phyloP scores from a whole-genome alignment of 305 asterid species.

The Fraxinus paxiana region DNA sequence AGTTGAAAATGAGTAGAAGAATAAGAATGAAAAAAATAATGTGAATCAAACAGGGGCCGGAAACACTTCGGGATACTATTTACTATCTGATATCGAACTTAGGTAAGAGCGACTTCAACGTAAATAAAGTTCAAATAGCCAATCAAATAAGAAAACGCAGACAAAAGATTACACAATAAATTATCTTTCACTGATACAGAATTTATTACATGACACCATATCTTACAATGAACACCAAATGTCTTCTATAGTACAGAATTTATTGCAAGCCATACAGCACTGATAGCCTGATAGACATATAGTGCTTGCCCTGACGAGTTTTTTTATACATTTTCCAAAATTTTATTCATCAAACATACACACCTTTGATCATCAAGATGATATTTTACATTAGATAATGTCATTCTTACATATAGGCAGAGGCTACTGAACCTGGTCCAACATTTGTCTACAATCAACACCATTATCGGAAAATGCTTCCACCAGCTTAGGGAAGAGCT shows the following conservation, averaged over 20 bases:
- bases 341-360: constrained; percentile 22
- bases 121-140: neutral
- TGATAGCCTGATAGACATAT: constrained; percentile 19
- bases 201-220: neutral
- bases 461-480: constrained; percentile 73
- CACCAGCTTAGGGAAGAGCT: constrained; percentile 70
- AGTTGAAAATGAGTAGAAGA: too few relatives aligned
- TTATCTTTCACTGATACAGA: neutral
- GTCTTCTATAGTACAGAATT: constrained; percentile 18
- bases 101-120: neutral
- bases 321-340: neutral
- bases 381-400: constrained; percentile 24
- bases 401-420: constrained; percentile 10
- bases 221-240: constrained; percentile 15
- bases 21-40: too few relatives aligned
- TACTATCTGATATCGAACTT: neutral
- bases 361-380: constrained; percentile 18
- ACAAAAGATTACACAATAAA: neutral
- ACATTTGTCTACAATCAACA: constrained; percentile 41
- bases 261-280: constrained; percentile 31
- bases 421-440: constrained; percentile 29
- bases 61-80: neutral
- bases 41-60: neutral
- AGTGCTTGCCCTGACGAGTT: neutral
- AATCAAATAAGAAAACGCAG: neutral